A percentile compares a stretch with the other conserved stretches of the same genome.
Evolutionary conservation across 2,329 filamentous ascomycete genomes (phyloP).

Genomic region (Exophiala sp.): DNA sequence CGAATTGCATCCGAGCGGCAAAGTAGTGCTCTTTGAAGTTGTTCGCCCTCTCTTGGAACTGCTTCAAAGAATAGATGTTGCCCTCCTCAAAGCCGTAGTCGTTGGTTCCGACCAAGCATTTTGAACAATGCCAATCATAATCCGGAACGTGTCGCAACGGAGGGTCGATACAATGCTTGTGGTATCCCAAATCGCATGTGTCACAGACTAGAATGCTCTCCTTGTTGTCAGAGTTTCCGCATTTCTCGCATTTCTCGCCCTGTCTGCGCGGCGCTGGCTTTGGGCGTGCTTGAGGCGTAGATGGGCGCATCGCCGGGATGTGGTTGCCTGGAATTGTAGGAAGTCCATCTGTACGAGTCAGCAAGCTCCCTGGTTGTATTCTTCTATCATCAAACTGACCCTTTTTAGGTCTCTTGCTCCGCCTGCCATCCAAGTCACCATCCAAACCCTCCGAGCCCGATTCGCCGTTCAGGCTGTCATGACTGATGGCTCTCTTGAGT

Average conservation of each 20-base stretch:
- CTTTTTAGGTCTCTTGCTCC: slow-evolving; percentile 91
- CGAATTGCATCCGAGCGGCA: slow-evolving; percentile 79
- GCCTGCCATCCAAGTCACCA: slow-evolving; percentile 62
- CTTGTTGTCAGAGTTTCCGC: slow-evolving; percentile 69
- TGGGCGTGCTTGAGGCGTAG: slow-evolving; percentile 54
- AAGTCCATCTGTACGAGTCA: slow-evolving; percentile 40
- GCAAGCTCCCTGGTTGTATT: slow-evolving; percentile 42
- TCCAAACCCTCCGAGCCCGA: slow-evolving; percentile 39
- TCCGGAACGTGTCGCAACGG: slow-evolving; percentile 71
- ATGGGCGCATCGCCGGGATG: slow-evolving; percentile 84
- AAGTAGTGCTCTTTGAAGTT: slow-evolving; percentile 96
- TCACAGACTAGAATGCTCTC: slow-evolving; percentile 74
- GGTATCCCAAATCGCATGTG: slow-evolving; percentile 83
- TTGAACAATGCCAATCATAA: slow-evolving; percentile 90
- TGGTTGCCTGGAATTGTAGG: slow-evolving; percentile 92
- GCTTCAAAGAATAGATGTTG: slow-evolving; percentile 85
- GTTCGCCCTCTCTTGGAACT: slow-evolving; percentile 93
- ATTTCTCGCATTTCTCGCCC: slow-evolving; percentile 75
- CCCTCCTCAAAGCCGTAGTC: slow-evolving; percentile 98
- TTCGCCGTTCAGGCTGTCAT: slow-evolving; percentile 41
- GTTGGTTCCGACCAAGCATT: slow-evolving; percentile 90
- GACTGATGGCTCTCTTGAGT: slow-evolving; percentile 72
- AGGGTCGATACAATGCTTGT: slow-evolving; percentile 83
- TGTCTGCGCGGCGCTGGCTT: slow-evolving; percentile 53
- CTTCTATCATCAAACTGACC: slow-evolving; percentile 45